Base-by-base conservation (phyloP, 2,329 filamentous ascomycete species). In the Aspergillus phoenicis region DNA sequence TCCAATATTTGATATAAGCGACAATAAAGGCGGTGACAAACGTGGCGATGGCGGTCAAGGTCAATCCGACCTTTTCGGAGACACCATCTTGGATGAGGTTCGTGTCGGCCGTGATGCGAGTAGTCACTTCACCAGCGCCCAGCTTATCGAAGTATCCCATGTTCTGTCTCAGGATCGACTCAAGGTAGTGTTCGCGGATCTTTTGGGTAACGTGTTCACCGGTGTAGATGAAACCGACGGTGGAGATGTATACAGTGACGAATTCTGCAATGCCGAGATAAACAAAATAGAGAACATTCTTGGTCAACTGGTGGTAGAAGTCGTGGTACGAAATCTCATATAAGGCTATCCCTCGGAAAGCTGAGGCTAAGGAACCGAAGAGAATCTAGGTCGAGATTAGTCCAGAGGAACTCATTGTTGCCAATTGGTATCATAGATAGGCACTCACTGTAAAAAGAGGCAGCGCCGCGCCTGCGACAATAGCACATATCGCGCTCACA, bases 31-130 rank as follows among this genome's bases (percentile, higher is more conserved):
- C 92, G 0, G 93, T 88, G 58, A 96, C 79, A 71, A 98, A 98
- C 8, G 91, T 93, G 1, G 93, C 87, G 4, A 93, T 53, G 11
- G 91, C 91, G 13, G 88, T 87, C 59, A 96, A 74, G 0, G 91
- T 93, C 64, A 97, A 79, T 13, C 87, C 88, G 48, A 96, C 85
- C 80, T 97, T 97, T 76, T 96, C 91, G 0, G 91, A 96, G 49
- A 99, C 92, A 59, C 93, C 94, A 67, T 96, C 93, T 75, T 97
- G 94, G 58, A 98, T 89, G 57, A 96, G 81, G 71, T 97, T 97
- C 48, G 92, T 96, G 75, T 98, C 94, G 10, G 93, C 89, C 0
- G 94, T 98, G 68, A 97, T 97, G 65, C 93, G 89, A 1, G 93
- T 97, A 0, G 93, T 97, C 62, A 98, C 91, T 77, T 97, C 95